These are phyloP conservation scores for Helminthosporium solani DNA, from an alignment of 2,329 filamentous ascomycete genomes.

Conservation along the genomic window DNA sequence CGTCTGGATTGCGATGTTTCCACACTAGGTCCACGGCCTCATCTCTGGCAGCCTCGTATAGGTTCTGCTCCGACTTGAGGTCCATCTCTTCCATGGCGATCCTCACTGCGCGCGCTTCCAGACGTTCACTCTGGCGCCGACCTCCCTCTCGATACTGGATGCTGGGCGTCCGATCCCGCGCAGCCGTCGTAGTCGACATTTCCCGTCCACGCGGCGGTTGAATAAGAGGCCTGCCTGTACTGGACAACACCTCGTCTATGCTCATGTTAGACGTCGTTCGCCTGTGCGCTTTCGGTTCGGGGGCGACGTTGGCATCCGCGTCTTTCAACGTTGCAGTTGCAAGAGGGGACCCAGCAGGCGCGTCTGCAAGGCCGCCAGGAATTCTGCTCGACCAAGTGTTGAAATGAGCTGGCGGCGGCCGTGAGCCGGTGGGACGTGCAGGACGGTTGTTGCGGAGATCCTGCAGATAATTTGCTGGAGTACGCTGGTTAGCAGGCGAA, in stretches of 20 bases:
- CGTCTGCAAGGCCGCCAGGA: conserved; percentile 21
- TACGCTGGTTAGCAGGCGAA: conserved; percentile 17
- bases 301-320: conserved; percentile 17
- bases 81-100: conserved; percentile 75
- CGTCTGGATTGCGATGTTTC: conserved; percentile 70
- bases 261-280: conserved; percentile 33
- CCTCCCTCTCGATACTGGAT: conserved; percentile 69
- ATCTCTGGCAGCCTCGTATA: conserved; percentile 70
- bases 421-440: conserved; percentile 68
- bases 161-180: conserved; percentile 56
- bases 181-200: conserved; percentile 37
- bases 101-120: conserved; percentile 69
- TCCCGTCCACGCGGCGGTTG: conserved; percentile 46
- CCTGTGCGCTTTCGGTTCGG: conserved; percentile 29
- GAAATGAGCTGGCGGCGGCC: conserved; percentile 60
- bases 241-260: conserved; percentile 26
- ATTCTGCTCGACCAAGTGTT: conserved; percentile 38
- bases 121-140: conserved; percentile 77
- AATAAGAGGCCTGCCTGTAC: conserved; percentile 35
- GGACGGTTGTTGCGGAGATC: conserved; percentile 69
- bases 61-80: conserved; percentile 60
- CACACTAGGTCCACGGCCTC: conserved; percentile 79
- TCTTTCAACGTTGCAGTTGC: conserved; percentile 28
- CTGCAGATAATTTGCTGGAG: conserved; percentile 67
- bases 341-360: conserved; percentile 28